A percentile compares a stretch with the other conserved stretches of the same genome.
Evolutionary conservation across 2,329 filamentous ascomycete species (phyloP).

Genomic region (Phialocephala subalpina): DNA sequence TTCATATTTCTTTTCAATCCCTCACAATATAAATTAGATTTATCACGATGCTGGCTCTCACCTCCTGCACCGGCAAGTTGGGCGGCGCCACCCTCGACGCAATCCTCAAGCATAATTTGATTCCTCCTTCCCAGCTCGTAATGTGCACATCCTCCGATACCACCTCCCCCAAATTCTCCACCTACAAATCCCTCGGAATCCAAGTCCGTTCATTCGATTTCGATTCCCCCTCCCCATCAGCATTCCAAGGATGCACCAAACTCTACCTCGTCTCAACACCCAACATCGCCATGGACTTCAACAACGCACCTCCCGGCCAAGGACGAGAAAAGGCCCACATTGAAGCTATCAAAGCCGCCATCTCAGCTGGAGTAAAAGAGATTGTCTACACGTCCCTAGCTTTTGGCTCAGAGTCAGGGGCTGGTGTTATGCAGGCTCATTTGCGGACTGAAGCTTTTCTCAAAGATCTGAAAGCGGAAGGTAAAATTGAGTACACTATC

Average conservation of each 20-base stretch:
- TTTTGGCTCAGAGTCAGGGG: slow-evolving; percentile 25
- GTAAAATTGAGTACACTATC: slow-evolving; percentile 31
- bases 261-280: slow-evolving; percentile 48
- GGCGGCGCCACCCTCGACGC: slow-evolving; percentile 31
- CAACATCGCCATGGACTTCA: slow-evolving; percentile 46
- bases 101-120: slow-evolving; percentile 30
- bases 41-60: slow-evolving; percentile 31
- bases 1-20: not conserved
- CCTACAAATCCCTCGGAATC: slow-evolving; percentile 32
- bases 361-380: slow-evolving; percentile 44
- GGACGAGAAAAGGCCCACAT: slow-evolving; percentile 33
- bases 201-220: slow-evolving; percentile 32
- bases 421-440: slow-evolving; percentile 37
- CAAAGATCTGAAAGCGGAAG: slow-evolving; percentile 10
- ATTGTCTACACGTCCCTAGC: slow-evolving; percentile 46
- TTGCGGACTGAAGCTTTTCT: slow-evolving; percentile 37
- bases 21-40: not conserved
- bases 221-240: slow-evolving; percentile 17
- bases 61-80: slow-evolving; percentile 34
- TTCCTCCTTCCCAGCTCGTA: slow-evolving; percentile 27
- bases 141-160: slow-evolving; percentile 33
- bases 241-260: slow-evolving; percentile 28
- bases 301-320: slow-evolving; percentile 47
- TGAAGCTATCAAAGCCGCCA: slow-evolving; percentile 42
- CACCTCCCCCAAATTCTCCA: slow-evolving; percentile 47